A percentile compares a stretch with the other conserved stretches of the same genome.
Evolutionary conservation across 208 protist genomes (phyloP).

Genomic region (Leishmania braziliensis): DNA sequence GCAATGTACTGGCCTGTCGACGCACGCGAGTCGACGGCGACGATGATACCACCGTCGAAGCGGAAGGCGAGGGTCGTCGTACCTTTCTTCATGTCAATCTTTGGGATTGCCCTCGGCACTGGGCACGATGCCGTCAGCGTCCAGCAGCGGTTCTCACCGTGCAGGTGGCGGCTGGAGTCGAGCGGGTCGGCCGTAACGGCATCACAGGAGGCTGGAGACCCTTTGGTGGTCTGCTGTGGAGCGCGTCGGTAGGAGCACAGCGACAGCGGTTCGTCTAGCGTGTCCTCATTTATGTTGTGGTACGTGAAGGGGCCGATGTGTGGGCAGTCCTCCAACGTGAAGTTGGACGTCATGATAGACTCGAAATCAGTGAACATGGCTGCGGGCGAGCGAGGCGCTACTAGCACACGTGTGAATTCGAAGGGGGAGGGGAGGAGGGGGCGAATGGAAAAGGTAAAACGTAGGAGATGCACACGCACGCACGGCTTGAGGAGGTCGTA

Average conservation of each 20-base stretch:
- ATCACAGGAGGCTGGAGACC: constrained; percentile 54
- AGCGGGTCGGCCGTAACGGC: constrained; percentile 77
- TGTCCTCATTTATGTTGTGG: constrained; percentile 53
- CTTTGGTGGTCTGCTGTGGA: constrained; percentile 15
- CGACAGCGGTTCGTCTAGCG: constrained; percentile 21
- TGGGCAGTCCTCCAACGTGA: constrained; percentile 76
- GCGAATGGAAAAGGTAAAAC: not conserved
- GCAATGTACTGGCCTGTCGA: constrained; percentile 98
- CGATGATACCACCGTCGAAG: constrained; percentile 98
- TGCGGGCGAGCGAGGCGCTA: not conserved
- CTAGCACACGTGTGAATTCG: not conserved
- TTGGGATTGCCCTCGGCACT: constrained; percentile 85
- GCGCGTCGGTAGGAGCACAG: constrained; percentile 28
- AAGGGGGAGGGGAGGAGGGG: not conserved
- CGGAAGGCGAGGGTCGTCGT: constrained; percentile 99
- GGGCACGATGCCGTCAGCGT: constrained; percentile 73
- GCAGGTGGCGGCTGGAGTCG: constrained; percentile 63
- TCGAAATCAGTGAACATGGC: constrained; percentile 76
- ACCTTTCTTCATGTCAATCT: constrained; percentile 93
- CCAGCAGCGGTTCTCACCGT: constrained; percentile 72
- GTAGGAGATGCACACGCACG: not conserved
- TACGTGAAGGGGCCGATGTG: constrained; percentile 85
- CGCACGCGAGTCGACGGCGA: constrained; percentile 99
- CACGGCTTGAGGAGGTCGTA: not conserved
- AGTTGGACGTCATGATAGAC: constrained; percentile 71